Base-by-base conservation (phyloP, 2,329 filamentous ascomycete species). In the Hypoxylon sp. region DNA sequence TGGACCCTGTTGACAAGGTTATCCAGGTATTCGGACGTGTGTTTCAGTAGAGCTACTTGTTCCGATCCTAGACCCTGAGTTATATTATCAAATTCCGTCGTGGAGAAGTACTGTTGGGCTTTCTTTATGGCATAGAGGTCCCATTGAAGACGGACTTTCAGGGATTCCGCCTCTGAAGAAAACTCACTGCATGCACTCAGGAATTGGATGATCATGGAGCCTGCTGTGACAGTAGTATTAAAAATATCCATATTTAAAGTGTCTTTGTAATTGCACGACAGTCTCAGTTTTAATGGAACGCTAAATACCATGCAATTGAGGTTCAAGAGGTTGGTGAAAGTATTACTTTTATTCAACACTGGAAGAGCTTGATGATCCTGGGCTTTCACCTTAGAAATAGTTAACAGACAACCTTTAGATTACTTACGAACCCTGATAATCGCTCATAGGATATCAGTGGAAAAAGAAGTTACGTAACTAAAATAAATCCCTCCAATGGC, bases 231-330 rank as follows among this genome's bases (percentile, higher is more conserved):
- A 44, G 39, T 44, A 44, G 39, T 44, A 19, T 5, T 5, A 19
- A 44, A 44, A 13, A 44, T 44, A 13, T 44, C 39, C 39, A 44
- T 44, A 33, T n/a, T n/a, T n/a, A n/a, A n/a, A n/a, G n/a, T n/a
- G n/a, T n/a, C n/a, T n/a, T n/a, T n/a, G n/a, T n/a, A n/a, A n/a
- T n/a, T n/a, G n/a, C n/a, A n/a, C n/a, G n/a, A n/a, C n/a, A n/a
- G n/a, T n/a, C n/a, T n/a, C n/a, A n/a, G n/a, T n/a, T n/a, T n/a
- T n/a, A n/a, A n/a, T n/a, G n/a, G n/a, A n/a, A n/a, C n/a, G n/a
- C n/a, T n/a, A n/a, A n/a, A n/a, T n/a, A n/a, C n/a, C n/a, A n/a
- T n/a, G n/a, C n/a, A n/a, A n/a, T n/a, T n/a, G n/a, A n/a, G n/a
- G n/a, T n/a, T n/a, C n/a, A n/a, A n/a, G n/a, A n/a, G n/a, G n/a